A percentile compares a stretch with the other conserved stretches of the same genome.
Evolutionary conservation across 805 yeast species (phyloP).

Genomic region (Monosporozyma aerobia): DNA sequence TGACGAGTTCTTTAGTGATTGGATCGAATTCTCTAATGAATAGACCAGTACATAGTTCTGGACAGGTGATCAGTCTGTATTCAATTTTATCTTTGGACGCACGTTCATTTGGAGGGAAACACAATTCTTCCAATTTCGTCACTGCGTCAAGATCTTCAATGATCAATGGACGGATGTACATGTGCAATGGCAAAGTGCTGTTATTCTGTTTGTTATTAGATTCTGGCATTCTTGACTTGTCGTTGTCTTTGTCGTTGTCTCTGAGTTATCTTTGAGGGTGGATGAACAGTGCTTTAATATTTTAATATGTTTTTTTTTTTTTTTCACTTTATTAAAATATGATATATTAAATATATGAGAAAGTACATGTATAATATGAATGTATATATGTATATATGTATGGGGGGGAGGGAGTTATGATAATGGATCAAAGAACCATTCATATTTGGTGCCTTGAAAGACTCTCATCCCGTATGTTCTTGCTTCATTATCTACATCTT

Average conservation of each 20-base stretch:
- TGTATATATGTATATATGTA: background rate
- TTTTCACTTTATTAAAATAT: too few species aligned
- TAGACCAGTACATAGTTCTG: conserved; percentile 84
- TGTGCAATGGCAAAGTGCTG: conserved; percentile 43
- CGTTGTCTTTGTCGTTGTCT: too few species aligned
- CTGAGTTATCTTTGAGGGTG: too few species aligned
- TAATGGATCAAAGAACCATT: conserved; percentile 47
- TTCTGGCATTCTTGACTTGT: background rate
- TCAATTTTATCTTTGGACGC: conserved; percentile 51
- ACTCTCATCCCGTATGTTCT: conserved; percentile 60
- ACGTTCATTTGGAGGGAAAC: conserved; percentile 66
- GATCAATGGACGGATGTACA: conserved; percentile 69
- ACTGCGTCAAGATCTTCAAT: conserved; percentile 62
- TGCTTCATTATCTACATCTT: conserved; percentile 35
- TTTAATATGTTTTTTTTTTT: too few species aligned
- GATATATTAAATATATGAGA: background rate
- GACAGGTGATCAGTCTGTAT: conserved; percentile 73
- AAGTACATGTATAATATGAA: background rate
- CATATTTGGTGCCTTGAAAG: conserved; percentile 39
- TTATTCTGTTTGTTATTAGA: background rate
- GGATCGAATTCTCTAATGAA: conserved; percentile 59
- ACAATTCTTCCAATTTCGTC: conserved; percentile 49
- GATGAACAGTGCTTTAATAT: background rate
- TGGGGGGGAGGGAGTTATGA: conserved; percentile 17
- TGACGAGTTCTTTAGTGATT: conserved; percentile 33